Base-by-base conservation (phyloP, 768 basidiomycete species). In the Auricularia sp. region DNA sequence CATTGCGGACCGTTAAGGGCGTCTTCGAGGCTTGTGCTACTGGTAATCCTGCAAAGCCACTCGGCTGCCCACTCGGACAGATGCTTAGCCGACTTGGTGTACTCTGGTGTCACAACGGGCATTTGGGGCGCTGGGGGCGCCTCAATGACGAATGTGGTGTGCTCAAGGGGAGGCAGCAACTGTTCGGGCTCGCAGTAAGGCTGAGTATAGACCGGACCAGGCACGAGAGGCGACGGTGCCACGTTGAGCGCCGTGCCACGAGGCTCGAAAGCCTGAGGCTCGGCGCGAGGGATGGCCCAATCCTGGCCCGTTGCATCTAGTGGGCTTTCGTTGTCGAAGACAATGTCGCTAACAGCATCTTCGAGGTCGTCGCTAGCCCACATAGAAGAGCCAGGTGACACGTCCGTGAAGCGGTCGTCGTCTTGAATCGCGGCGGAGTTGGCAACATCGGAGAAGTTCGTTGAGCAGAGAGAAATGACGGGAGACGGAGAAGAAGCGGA, bases 1-100 rank as follows among this genome's bases (percentile, higher is more conserved):
- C 23, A 23, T 33, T 59, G 35, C 64, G 62, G 39, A 33, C 56
- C 54, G 34, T 51, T 51, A 18, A 86, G 85, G 39, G 73, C 70
- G 8, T 80, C 69, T 3, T 86, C 83, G 62, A 90, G 75, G 68
- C 81, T 81, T 64, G 85, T 78, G 56, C 84, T 86, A n/a, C 85
- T 88, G 72, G 89, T 91, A 54, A 85, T 84, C 72, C 88, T 89
- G 90, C 90, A 92, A 18, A 90, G 84, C 71, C 87, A 92, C 62
- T 80, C 80, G 56, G 87, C 86, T 29, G 90, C 76, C 90, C 90
- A 92, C 64, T 88, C 87, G 3, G 90, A 83, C 66, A 92, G 77
- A 18, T 90, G 90, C 62, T 90, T 87, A 0, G 87, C 83, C 10
- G 91, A 78, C 70, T 84, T 88, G 78, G 81, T 86, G 78, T 90